Evolutionary conservation across 371 early-diverging fungal species (phyloP).

Genomic region (Amoeboradix gromovi): DNA sequence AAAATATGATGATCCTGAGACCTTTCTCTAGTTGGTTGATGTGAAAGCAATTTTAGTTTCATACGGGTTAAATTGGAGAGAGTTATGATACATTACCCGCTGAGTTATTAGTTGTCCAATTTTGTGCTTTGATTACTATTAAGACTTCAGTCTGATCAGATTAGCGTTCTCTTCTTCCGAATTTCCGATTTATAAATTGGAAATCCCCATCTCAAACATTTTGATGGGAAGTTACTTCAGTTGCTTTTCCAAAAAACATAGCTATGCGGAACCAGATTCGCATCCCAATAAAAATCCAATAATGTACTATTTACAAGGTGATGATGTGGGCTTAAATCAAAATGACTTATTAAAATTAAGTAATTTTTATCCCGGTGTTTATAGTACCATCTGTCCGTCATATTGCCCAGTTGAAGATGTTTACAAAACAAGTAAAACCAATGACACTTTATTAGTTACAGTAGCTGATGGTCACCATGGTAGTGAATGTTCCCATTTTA

Average conservation of each 20-base stretch:
- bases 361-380: neutral
- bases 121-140: no score
- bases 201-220: no score
- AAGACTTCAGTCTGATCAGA: no score
- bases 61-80: conserved; percentile 1
- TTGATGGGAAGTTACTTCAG: neutral
- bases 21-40: conserved; percentile 51
- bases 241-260: neutral
- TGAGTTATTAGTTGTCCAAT: no score
- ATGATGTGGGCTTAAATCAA: neutral
- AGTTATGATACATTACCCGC: no score
- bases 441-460: neutral
- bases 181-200: no score
- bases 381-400: neutral
- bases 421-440: neutral
- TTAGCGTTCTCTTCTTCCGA: no score
- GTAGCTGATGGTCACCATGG: neutral
- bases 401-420: neutral
- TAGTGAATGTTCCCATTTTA: neutral
- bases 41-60: conserved; percentile 68
- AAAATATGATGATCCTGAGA: conserved; percentile 54
- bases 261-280: neutral
- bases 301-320: neutral
- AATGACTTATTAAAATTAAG: neutral
- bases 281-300: neutral